These are phyloP conservation scores for Botrytis fragariae DNA, from an alignment of 2,329 filamentous ascomycete genomes.

Conservation along the genomic window DNA sequence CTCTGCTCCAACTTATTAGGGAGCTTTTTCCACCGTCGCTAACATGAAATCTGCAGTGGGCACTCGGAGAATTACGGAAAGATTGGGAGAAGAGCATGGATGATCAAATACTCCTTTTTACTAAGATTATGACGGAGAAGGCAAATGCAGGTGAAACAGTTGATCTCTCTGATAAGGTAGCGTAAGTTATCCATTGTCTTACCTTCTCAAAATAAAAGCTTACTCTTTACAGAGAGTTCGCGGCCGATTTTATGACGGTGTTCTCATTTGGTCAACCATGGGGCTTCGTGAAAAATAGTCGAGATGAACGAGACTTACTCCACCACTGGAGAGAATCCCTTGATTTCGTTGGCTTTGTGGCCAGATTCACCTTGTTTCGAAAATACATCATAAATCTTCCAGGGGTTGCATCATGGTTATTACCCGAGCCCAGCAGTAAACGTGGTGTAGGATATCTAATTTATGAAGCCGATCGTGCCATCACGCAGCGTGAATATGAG, in stretches of 20 bases:
- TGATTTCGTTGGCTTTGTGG: neutral
- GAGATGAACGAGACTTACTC: conserved; percentile 42
- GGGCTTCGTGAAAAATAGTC: conserved; percentile 42
- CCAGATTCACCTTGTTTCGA: conserved; percentile 11
- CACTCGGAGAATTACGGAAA: neutral
- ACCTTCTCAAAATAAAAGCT: neutral
- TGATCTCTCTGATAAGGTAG: conserved; percentile 4
- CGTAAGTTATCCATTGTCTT: neutral
- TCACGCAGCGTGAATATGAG: neutral
- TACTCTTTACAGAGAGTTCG: neutral
- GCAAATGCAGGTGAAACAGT: neutral
- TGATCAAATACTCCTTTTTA: conserved; percentile 3
- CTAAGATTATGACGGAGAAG: neutral
- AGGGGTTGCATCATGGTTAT: neutral
- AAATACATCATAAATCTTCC: conserved; percentile 7
- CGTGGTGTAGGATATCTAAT: conserved; percentile 9
- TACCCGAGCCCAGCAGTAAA: neutral
- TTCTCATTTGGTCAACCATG: conserved; percentile 41
- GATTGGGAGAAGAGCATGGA: conserved; percentile 3
- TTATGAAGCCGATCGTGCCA: neutral
- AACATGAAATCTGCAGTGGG: neutral
- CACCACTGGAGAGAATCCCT: neutral
- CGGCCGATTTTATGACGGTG: conserved; percentile 43
- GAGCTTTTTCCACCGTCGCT: neutral
- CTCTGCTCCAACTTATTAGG: too few species aligned